These are phyloP conservation scores for Mortierella sp. DNA, from an alignment of 371 early-diverging fungal genomes.

Conservation along the genomic window DNA sequence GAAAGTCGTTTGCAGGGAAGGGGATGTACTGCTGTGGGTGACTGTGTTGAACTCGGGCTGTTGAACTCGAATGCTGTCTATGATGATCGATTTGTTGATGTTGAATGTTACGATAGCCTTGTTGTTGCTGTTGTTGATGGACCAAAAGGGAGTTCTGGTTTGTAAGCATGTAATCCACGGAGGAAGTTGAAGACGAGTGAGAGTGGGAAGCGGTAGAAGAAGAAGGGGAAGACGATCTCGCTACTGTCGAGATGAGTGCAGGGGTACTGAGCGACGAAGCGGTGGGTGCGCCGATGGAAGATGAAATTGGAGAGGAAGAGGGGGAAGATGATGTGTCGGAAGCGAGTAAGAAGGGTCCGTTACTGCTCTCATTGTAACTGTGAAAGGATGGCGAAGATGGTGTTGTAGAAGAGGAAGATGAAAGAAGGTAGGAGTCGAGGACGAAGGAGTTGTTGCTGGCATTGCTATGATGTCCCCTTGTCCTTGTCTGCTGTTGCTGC, in stretches of 20 bases:
- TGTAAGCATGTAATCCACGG: constrained; percentile 33
- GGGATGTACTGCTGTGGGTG: constrained; percentile 16
- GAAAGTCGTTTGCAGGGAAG: constrained; percentile 22
- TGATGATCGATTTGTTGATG: constrained; percentile 16
- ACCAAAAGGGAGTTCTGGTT: constrained; percentile 31
- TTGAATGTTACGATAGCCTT: constrained; percentile 2
- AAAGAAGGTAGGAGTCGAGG: neutral
- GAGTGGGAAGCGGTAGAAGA: constrained; percentile 6
- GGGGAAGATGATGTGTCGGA: constrained; percentile 5
- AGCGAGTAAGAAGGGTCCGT: constrained; percentile 1
- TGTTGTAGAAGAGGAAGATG: constrained; percentile 2
- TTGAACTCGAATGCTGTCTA: constrained; percentile 20
- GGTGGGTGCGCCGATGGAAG: neutral
- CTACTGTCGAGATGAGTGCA: constrained; percentile 22
- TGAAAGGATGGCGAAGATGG: neutral
- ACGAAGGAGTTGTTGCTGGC: neutral
- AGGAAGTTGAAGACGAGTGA: neutral
- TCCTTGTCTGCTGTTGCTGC: neutral
- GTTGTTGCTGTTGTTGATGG: constrained; percentile 21
- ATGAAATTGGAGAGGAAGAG: neutral
- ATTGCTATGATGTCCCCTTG: neutral
- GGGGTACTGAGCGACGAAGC: neutral
- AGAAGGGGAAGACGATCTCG: constrained; percentile 28
- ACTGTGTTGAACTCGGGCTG: constrained; percentile 6
- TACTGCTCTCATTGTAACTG: constrained; percentile 10